Percentiles rank a stretch among this genome's conserved stretches.
Conservation (phyloP, 768 basidiomycete species). For the Tylopilus rubrobrunneus region DNA sequence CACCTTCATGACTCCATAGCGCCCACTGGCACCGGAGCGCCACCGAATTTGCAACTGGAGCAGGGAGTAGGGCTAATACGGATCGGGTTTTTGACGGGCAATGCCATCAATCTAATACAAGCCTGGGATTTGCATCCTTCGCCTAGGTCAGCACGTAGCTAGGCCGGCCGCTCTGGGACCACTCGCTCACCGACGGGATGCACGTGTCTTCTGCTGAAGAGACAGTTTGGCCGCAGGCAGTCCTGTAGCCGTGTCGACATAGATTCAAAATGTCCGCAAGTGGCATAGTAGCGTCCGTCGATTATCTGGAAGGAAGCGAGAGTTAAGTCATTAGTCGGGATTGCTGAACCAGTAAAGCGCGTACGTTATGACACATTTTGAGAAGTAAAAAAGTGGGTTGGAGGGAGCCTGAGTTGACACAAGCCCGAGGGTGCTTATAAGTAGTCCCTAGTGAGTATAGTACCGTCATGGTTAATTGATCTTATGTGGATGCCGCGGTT, state of each 20-base stretch:
- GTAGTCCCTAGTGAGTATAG: slow-evolving; percentile 12
- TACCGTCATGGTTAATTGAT: slow-evolving; percentile 15
- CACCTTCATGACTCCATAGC: slow-evolving; percentile 17
- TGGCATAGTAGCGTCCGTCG: slow-evolving; percentile 69
- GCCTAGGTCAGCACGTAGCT: slow-evolving; percentile 13
- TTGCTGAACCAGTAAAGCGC: slow-evolving; percentile 22
- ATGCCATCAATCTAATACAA: slow-evolving; percentile 63
- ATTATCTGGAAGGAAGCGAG: slow-evolving; percentile 47
- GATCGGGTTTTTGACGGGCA: slow-evolving; percentile 68
- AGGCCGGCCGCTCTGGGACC: neutral
- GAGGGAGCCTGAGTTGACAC: slow-evolving; percentile 12
- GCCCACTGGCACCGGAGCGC: slow-evolving; percentile 11
- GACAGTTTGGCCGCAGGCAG: slow-evolving; percentile 58
- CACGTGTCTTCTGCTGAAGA: slow-evolving; percentile 65
- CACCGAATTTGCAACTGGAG: slow-evolving; percentile 27
- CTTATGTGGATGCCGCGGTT: slow-evolving; percentile 30
- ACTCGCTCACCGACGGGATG: slow-evolving; percentile 47
- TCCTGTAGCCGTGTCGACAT: slow-evolving; percentile 70
- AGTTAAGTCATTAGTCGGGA: neutral
- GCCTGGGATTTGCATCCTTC: slow-evolving; percentile 51
- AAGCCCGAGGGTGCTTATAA: slow-evolving; percentile 18
- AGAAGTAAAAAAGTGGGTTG: slow-evolving; percentile 14
- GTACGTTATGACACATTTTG: slow-evolving; percentile 72
- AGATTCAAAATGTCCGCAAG: slow-evolving; percentile 67
- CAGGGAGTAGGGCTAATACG: slow-evolving; percentile 56